Conservation (phyloP, 352 stramenopile genomes). For the Phytophthora fragariae region DNA sequence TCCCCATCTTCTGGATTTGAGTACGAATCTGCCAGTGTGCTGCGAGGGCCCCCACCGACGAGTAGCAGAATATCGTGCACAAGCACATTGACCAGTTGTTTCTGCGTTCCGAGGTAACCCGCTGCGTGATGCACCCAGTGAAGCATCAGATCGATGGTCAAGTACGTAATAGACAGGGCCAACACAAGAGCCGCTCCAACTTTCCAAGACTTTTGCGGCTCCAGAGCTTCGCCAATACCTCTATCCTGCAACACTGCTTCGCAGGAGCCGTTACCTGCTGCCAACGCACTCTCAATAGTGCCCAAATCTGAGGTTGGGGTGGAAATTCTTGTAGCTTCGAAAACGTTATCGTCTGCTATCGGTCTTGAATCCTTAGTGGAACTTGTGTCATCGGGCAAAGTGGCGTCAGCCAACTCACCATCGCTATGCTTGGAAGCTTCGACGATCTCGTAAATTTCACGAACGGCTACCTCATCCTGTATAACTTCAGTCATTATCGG, state of each 20-base stretch:
- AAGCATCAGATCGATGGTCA: constrained; percentile 33
- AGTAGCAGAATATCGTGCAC: constrained; percentile 19
- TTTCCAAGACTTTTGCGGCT: constrained; percentile 22
- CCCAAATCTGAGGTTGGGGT: background rate
- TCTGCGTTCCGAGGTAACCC: constrained; percentile 6
- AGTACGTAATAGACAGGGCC: constrained; percentile 35
- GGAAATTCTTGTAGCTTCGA: too few species aligned
- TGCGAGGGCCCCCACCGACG: constrained; percentile 1
- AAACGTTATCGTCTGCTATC: too few species aligned
- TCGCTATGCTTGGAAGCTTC: background rate
- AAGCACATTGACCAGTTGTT: constrained; percentile 8
- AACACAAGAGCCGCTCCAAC: constrained; percentile 33
- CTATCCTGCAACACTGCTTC: background rate
- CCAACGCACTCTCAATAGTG: background rate
- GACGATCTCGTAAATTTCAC: background rate
- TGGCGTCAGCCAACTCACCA: too few species aligned
- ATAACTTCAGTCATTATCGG: background rate
- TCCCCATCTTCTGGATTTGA: constrained; percentile 1
- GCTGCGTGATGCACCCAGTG: constrained; percentile 15
- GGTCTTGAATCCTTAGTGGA: too few species aligned
- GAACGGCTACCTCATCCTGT: background rate
- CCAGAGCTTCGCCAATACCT: background rate
- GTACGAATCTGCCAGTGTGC: constrained; percentile 4
- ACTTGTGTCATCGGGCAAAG: too few species aligned
- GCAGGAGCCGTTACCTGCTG: background rate